Evolutionary conservation across 257 asterid genomes (phyloP).

Genomic region (Solanum chiquidenum): DNA sequence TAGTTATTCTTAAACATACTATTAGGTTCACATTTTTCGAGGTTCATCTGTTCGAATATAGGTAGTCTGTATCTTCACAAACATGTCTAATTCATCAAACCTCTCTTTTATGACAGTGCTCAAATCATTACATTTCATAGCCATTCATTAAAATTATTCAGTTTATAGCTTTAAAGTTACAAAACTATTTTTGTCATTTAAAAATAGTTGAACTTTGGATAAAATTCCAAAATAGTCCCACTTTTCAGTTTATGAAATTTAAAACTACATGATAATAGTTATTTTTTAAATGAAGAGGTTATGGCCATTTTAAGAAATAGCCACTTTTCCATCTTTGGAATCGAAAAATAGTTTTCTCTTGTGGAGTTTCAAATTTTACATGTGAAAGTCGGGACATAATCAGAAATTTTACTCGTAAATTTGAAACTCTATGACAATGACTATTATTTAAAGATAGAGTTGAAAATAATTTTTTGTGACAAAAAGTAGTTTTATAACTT

Average conservation of each 20-base stretch:
- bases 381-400: neutral
- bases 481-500: neutral
- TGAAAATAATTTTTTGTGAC: neutral
- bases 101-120: neutral
- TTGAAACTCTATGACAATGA: neutral
- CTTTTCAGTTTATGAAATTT: neutral
- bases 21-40: neutral
- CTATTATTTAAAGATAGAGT: neutral
- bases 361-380: neutral
- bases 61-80: neutral
- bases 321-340: neutral
- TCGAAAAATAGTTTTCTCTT: too few relatives aligned
- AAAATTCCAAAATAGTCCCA: neutral
- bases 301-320: neutral
- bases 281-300: neutral
- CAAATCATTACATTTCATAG: neutral
- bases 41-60: rapidly evolving
- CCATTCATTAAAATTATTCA: neutral
- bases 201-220: neutral
- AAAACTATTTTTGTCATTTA: too few relatives aligned
- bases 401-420: neutral
- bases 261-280: neutral
- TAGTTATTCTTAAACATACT: neutral
- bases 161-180: too few relatives aligned
- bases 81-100: too few relatives aligned